Conservation (phyloP, 305 asterid genomes). For the Andrographis paniculata region DNA sequence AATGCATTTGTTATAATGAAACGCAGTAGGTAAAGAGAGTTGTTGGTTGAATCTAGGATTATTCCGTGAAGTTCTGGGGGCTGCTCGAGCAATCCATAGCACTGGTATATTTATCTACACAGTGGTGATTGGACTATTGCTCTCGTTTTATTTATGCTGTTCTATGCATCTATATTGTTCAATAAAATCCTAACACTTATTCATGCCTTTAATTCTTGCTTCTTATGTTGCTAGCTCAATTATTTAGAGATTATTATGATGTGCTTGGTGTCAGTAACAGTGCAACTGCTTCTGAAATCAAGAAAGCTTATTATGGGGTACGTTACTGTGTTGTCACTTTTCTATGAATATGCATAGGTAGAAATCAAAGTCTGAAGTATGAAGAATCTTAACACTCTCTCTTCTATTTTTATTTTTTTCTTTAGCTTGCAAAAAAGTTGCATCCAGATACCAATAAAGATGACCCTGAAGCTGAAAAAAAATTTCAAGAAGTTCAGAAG, state of each 20-base stretch:
- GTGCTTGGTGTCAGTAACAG: constrained; percentile 71
- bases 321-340: constrained; percentile 15
- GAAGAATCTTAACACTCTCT: background rate
- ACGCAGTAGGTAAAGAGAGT: constrained; percentile 36
- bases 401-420: background rate
- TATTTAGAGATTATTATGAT: constrained; percentile 71
- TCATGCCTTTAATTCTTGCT: background rate
- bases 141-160: background rate
- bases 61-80: constrained; percentile 29
- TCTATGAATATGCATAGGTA: background rate
- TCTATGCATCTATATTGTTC: background rate
- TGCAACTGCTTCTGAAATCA: constrained; percentile 85
- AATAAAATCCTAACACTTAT: constrained; percentile 10
- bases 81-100: constrained; percentile 62
- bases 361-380: no score
- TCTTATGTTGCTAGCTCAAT: constrained; percentile 30
- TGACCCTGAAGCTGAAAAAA: constrained; percentile 85
- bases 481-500: constrained; percentile 88
- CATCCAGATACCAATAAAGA: constrained; percentile 95
- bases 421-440: constrained; percentile 84
- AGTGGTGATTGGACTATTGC: background rate
- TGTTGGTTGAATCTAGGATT: constrained; percentile 37
- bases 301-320: constrained; percentile 94
- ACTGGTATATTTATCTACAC: constrained; percentile 54
- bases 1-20: constrained; percentile 12